Base-by-base conservation (phyloP, 805 yeast genomes). In the Starmerella scarabaei region DNA sequence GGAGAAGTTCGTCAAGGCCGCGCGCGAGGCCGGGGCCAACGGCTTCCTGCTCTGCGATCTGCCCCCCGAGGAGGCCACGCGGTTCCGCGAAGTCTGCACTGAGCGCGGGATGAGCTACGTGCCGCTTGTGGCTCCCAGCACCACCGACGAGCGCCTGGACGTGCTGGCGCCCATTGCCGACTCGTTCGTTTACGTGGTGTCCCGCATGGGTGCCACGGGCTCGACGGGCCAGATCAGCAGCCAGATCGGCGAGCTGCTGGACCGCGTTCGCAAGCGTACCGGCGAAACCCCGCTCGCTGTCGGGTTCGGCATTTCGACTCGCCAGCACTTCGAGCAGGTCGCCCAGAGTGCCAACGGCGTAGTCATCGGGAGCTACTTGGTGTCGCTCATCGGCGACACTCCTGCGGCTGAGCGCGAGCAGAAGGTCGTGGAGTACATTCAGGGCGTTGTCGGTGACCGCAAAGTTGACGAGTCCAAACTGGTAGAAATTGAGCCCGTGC, bases 121-220 rank as follows among this genome's bases (percentile, higher is more conserved):
- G 45, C 99, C 99, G 30, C 67, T 91, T 44, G 93, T 91, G 35
- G 96, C 98, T 2, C 99, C 98, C 33, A 81, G 94, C 26, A 91
- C 98, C 35, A 80, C 94, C 30, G 88, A 88, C 56, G 91, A 79
- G 38, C 74, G 99, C 54, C 71, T 91, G 53, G 71, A 73, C 55
- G 63, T 80, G 24, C 68, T 91, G 53, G 78, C 88, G 7, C 71
- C 72, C 42, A 81, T 91, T 54, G 94, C 99, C 24, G 96, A 88
- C 59, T 82, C 96, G 1, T 91, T 91, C 62, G 79, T 91, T 44
- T 91, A 91, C 54, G 98, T 91, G 30, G 97, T 91, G 15, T 84
- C 95, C 3, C 74, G 94, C 60, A 91, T 91, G 99, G 96, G 97
- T 50, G 77, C 94, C 43, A 91, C 99, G 21, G 98, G 99, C 58